Evolutionary conservation across 2,329 filamentous ascomycete genomes (phyloP).

Genomic region (Sporothrix pseudoabietina): DNA sequence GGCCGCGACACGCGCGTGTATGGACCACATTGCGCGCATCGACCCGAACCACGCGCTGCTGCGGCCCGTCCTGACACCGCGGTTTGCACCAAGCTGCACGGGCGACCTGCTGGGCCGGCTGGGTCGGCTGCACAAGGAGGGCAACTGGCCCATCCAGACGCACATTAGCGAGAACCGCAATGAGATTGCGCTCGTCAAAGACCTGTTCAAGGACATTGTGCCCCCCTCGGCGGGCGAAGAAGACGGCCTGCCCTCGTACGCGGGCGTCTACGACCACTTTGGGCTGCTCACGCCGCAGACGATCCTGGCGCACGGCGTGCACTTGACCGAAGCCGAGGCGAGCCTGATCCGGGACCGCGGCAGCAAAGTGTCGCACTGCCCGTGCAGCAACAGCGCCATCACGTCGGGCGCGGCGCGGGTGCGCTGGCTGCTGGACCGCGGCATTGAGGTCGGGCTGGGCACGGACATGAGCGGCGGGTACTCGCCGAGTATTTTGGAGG

Average conservation of each 20-base stretch:
- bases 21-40: slow-evolving; percentile 66
- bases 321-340: slow-evolving; percentile 70
- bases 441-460: slow-evolving; percentile 79
- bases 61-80: slow-evolving; percentile 76
- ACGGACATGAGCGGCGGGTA: slow-evolving; percentile 93
- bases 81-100: slow-evolving; percentile 67
- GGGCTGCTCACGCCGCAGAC: slow-evolving; percentile 71
- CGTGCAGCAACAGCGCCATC: slow-evolving; percentile 80
- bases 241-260: slow-evolving; percentile 56
- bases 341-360: slow-evolving; percentile 61
- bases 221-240: slow-evolving; percentile 41
- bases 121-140: slow-evolving; percentile 64
- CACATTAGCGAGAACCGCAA: slow-evolving; percentile 82
- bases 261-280: slow-evolving; percentile 74
- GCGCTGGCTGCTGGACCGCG: slow-evolving; percentile 70
- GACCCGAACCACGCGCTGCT: slow-evolving; percentile 69
- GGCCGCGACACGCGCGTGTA: slow-evolving; percentile 57
- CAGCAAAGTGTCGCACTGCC: slow-evolving; percentile 80
- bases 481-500: slow-evolving; percentile 76
- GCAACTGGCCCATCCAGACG: slow-evolving; percentile 74
- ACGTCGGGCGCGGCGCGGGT: slow-evolving; percentile 79
- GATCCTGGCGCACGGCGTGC: slow-evolving; percentile 83
- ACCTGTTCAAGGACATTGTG: slow-evolving; percentile 61
- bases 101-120: slow-evolving; percentile 62
- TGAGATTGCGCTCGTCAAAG: slow-evolving; percentile 71